Evolutionary conservation across 1,139 yeast genomes (phyloP).

Genomic region (Pichia sp.): DNA sequence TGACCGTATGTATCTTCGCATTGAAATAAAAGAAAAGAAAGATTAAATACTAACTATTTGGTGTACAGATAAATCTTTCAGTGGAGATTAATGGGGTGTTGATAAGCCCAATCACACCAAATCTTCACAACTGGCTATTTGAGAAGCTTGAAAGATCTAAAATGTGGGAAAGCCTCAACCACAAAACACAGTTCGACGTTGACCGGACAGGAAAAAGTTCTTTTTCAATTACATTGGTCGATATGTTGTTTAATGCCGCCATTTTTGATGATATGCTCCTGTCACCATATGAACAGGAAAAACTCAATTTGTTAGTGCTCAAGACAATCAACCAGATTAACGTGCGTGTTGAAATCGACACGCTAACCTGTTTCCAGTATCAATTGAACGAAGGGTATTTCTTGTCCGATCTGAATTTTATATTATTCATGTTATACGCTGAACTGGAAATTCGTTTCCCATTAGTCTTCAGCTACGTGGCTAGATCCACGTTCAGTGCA

Average conservation of each 20-base stretch:
- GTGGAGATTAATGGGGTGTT: constrained; percentile 1
- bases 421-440: constrained; percentile 11
- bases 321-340: neutral
- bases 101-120: constrained; percentile 5
- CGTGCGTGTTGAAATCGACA: constrained; percentile 1
- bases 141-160: constrained; percentile 6
- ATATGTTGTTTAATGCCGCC: constrained; percentile 5
- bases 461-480: constrained; percentile 20
- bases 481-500: constrained; percentile 15
- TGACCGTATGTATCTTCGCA: too few species aligned
- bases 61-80: constrained; percentile 1
- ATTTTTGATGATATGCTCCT: constrained; percentile 5
- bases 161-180: constrained; percentile 4
- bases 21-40: too few species aligned
- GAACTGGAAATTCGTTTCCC: constrained; percentile 17
- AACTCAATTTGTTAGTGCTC: constrained; percentile 7
- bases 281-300: constrained; percentile 5
- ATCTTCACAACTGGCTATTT: constrained; percentile 1
- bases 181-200: neutral
- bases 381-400: constrained; percentile 1
- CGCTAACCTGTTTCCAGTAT: neutral
- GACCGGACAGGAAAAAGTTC: neutral
- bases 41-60: too few species aligned
- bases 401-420: constrained; percentile 13
- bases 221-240: constrained; percentile 1